Evolutionary conservation across 106 monocot species (phyloP).

Genomic region (Hemerocallis citrina): DNA sequence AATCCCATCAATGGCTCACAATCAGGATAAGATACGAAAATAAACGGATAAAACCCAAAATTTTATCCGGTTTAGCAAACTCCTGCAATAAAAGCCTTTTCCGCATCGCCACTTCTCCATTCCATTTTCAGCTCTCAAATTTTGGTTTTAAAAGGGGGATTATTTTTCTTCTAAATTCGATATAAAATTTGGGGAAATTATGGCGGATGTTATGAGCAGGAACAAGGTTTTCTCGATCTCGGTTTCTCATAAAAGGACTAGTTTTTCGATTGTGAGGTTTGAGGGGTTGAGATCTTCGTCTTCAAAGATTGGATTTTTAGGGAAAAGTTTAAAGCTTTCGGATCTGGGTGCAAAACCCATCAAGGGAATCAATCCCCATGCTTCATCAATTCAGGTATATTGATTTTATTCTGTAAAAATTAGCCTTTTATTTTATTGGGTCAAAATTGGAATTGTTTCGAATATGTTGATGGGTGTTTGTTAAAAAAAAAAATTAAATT

Average conservation of each 20-base stretch:
- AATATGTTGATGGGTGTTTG: background rate
- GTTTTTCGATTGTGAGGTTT: background rate
- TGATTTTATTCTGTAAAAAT: background rate
- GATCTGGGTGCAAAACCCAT: background rate
- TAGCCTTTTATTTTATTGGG: background rate
- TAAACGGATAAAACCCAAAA: no score
- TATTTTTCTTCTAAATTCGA: no score
- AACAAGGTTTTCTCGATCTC: background rate
- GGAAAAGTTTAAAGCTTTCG: background rate
- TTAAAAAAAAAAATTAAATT: no score
- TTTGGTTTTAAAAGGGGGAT: no score
- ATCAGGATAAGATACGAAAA: no score
- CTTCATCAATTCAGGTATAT: background rate
- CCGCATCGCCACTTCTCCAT: no score
- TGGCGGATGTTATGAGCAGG: conserved; percentile 9
- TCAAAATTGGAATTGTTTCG: background rate
- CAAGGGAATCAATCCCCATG: background rate
- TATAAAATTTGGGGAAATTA: no score
- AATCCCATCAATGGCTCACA: no score
- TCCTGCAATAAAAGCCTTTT: no score
- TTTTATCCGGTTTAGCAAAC: no score
- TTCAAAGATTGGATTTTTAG: background rate
- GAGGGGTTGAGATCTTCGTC: background rate
- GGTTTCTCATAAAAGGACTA: background rate
- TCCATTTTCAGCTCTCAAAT: no score